Percentiles rank a stretch among this genome's conserved stretches.
These are phyloP conservation scores for Paraphaeosphaeria minitans DNA, from an alignment of 2,329 filamentous ascomycete species.

Conservation along the genomic window DNA sequence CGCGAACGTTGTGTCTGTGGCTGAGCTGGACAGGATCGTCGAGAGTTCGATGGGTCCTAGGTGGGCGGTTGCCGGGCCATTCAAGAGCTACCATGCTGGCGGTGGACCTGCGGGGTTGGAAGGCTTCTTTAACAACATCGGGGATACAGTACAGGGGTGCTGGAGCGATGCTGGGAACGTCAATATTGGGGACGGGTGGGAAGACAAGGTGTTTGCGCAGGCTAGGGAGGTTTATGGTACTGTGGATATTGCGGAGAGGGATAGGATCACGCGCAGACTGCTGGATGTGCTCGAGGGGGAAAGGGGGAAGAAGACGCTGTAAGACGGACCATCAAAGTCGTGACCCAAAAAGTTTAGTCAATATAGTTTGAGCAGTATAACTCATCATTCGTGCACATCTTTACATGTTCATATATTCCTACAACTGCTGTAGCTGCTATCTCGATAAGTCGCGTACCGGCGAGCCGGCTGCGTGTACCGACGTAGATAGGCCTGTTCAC, in stretches of 20 bases:
- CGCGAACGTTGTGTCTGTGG: constrained; percentile 56
- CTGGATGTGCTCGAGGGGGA: constrained; percentile 47
- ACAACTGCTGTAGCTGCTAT: neutral
- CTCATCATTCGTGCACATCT: neutral
- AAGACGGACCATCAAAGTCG: neutral
- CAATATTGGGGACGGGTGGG: constrained; percentile 53
- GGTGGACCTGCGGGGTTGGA: constrained; percentile 60
- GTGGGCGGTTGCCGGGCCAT: constrained; percentile 62
- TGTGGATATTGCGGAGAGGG: constrained; percentile 49
- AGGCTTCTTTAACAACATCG: constrained; percentile 62
- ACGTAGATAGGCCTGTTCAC: neutral
- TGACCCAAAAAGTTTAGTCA: neutral
- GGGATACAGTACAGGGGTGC: constrained; percentile 59
- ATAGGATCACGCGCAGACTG: constrained; percentile 50
- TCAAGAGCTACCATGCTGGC: constrained; percentile 64
- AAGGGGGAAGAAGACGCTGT: constrained; percentile 16
- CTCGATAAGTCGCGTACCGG: neutral
- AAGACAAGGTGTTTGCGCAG: constrained; percentile 52
- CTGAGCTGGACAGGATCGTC: constrained; percentile 60
- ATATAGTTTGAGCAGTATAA: neutral
- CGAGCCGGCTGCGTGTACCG: neutral
- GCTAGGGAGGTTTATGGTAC: constrained; percentile 55
- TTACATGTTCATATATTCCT: neutral
- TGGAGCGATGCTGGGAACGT: constrained; percentile 58
- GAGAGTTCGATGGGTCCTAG: constrained; percentile 58